Conservation (phyloP, 768 basidiomycete species). For the Pilatotrama ljubarskyi region DNA sequence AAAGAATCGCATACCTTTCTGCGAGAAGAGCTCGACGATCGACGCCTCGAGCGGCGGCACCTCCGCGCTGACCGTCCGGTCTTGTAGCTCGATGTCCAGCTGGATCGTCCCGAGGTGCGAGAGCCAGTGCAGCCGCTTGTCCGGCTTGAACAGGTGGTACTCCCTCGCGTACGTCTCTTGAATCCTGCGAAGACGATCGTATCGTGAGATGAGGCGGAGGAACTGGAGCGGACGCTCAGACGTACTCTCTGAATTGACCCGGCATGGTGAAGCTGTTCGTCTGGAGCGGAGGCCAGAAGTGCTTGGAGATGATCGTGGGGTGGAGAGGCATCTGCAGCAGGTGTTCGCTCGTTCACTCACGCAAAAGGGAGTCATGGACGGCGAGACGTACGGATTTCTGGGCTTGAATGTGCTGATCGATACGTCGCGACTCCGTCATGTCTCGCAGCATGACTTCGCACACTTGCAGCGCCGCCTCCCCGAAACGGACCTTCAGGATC, state of each 20-base stretch:
- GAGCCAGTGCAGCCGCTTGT: conserved; percentile 88
- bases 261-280: conserved; percentile 76
- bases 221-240: no score
- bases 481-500: conserved; percentile 93
- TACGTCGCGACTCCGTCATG: conserved; percentile 91
- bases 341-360: background rate
- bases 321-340: conserved; percentile 64
- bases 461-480: conserved; percentile 87
- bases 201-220: no score
- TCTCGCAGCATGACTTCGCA: conserved; percentile 99
- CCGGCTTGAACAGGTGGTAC: conserved; percentile 85
- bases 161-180: conserved; percentile 76
- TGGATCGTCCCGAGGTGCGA: conserved; percentile 86
- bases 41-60: conserved; percentile 90
- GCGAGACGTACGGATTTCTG: conserved; percentile 56
- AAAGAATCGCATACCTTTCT: conserved; percentile 49
- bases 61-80: conserved; percentile 72
- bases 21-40: conserved; percentile 82
- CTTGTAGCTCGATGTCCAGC: conserved; percentile 79
- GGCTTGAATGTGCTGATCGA: conserved; percentile 84
- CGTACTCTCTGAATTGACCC: conserved; percentile 79
- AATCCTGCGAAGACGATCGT: conserved; percentile 44
- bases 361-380: background rate
- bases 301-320: conserved; percentile 87
- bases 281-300: conserved; percentile 93